Conservation (phyloP, 192 early-diverging fungal genomes). For the Coemansia aciculifera region DNA sequence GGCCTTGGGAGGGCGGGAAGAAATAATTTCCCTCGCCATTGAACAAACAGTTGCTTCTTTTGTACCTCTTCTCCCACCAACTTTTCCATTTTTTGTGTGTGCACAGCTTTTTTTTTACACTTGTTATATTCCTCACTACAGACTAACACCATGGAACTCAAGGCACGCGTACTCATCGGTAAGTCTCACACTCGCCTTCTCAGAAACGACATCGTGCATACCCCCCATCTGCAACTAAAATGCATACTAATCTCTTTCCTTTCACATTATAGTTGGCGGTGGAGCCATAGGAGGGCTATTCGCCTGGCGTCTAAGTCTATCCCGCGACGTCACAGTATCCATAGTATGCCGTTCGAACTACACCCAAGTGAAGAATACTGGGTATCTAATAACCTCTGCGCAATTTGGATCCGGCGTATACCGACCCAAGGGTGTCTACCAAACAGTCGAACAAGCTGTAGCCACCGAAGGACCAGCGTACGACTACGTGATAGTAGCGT, state of each 20-base stretch:
- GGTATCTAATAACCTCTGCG: slow-evolving; percentile 34
- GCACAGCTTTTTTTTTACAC: not conserved
- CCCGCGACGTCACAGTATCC: slow-evolving; percentile 29
- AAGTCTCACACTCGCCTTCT: slow-evolving; percentile 11
- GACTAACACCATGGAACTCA: slow-evolving; percentile 29
- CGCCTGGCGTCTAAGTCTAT: slow-evolving; percentile 45
- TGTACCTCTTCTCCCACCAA: not conserved
- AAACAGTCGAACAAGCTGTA: slow-evolving; percentile 34
- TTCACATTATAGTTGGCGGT: slow-evolving; percentile 40
- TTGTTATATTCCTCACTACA: not conserved
- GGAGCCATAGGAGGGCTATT: slow-evolving; percentile 50
- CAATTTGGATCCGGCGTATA: slow-evolving; percentile 36
- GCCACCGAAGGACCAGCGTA: slow-evolving; percentile 12
- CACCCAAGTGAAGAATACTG: slow-evolving; percentile 18
- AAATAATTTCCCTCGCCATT: not conserved
- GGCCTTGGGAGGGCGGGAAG: not conserved
- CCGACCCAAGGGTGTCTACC: slow-evolving; percentile 25
- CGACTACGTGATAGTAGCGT: slow-evolving; percentile 51
- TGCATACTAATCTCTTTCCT: not conserved
- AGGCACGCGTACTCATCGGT: slow-evolving; percentile 45
- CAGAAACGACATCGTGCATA: not conserved
- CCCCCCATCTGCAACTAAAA: not conserved
- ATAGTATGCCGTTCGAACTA: slow-evolving; percentile 52
- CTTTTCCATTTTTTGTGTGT: not conserved
- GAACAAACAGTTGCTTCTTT: not conserved